These are phyloP conservation scores for Isatis lusitanica DNA, from an alignment of 441 rosid genomes.

Conservation along the genomic window DNA sequence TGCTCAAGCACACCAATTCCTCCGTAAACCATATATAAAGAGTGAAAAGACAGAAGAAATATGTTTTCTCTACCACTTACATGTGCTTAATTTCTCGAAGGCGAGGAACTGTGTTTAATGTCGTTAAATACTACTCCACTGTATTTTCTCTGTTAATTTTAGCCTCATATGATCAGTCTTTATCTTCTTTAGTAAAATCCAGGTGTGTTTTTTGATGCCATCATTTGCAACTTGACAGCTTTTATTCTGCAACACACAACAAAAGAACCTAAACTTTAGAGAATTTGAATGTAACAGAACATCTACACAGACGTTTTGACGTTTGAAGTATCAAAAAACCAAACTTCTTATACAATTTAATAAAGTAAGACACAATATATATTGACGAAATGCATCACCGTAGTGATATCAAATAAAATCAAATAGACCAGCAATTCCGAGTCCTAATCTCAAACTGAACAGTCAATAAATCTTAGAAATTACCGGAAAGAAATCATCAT, in stretches of 20 bases:
- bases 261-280: background rate
- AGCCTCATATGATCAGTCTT: conserved; percentile 1
- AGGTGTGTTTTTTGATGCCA: conserved; percentile 32
- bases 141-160: conserved; percentile 27
- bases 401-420: background rate
- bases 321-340: conserved; percentile 1
- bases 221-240: conserved; percentile 26
- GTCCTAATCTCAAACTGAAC: background rate
- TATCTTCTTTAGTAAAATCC: conserved; percentile 36
- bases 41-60: background rate
- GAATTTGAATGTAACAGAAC: background rate
- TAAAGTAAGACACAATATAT: background rate
- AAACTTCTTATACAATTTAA: background rate
- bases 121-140: conserved; percentile 56
- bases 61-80: conserved; percentile 41
- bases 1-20: conserved; percentile 26
- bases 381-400: background rate
- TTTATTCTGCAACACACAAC: conserved; percentile 24
- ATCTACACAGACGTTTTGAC: conserved; percentile 1
- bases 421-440: background rate
- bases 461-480: background rate
- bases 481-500: conserved; percentile 32
- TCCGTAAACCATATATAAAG: conserved; percentile 10
- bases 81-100: conserved; percentile 75
- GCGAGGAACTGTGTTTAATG: conserved; percentile 70